Conservation (phyloP, 371 early-diverging fungal genomes). For the Mucor saturninus region DNA sequence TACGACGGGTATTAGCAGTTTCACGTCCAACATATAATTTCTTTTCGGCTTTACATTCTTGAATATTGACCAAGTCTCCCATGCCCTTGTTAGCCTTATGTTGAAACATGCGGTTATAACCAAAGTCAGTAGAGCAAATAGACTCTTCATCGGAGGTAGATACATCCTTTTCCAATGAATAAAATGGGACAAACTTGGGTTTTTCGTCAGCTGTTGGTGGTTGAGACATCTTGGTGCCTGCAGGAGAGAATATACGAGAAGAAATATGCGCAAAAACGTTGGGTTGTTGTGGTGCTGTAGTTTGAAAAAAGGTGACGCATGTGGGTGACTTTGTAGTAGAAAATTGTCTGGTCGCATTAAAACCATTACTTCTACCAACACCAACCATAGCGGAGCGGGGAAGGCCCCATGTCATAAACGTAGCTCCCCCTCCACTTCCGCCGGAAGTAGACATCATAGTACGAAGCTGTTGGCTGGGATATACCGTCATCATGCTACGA, state of each 20-base stretch:
- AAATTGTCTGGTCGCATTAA: conserved; percentile 25
- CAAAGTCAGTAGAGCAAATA: neutral
- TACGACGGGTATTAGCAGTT: conserved; percentile 1
- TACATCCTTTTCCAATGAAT: conserved; percentile 1
- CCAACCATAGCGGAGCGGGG: conserved; percentile 27
- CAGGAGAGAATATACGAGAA: conserved; percentile 35
- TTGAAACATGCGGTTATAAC: conserved; percentile 6
- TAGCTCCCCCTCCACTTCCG: conserved; percentile 5
- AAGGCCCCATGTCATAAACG: conserved; percentile 27
- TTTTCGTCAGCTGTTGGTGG: conserved; percentile 4
- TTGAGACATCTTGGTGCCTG: conserved; percentile 18
- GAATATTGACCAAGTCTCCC: conserved; percentile 14
- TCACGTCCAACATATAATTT: conserved; percentile 9
- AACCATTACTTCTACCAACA: conserved; percentile 15
- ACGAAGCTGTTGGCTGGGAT: conserved; percentile 24
- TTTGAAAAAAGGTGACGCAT: conserved; percentile 24
- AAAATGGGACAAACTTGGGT: neutral
- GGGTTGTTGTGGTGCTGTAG: conserved; percentile 12
- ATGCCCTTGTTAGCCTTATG: conserved; percentile 7
- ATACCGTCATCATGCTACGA: conserved; percentile 4
- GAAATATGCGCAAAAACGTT: conserved; percentile 28
- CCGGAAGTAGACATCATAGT: conserved; percentile 31
- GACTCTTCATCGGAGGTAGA: conserved; percentile 1
- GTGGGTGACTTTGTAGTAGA: conserved; percentile 30
- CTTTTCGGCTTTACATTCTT: neutral